These are phyloP conservation scores for Scheffersomyces lignosus DNA, from an alignment of 805 yeast species.

Conservation along the genomic window DNA sequence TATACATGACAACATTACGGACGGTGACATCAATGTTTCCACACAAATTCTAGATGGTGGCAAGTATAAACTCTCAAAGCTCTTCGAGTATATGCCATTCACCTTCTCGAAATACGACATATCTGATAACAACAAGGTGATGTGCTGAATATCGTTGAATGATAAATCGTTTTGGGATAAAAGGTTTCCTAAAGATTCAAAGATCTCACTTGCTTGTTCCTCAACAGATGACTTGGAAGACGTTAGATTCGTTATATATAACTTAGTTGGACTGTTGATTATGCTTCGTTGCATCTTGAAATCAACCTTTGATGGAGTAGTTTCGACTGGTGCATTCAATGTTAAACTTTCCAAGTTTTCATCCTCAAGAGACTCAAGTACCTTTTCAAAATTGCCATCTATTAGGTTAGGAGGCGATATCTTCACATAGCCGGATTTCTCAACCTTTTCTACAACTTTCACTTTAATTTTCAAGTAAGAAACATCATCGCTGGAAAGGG, in stretches of 20 bases:
- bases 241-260: constrained; percentile 31
- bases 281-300: background rate
- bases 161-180: constrained; percentile 30
- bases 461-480: constrained; percentile 62
- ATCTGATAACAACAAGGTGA: constrained; percentile 59
- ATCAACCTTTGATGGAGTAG: background rate
- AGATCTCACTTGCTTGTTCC: constrained; percentile 50
- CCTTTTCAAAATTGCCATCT: constrained; percentile 38
- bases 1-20: constrained; percentile 62
- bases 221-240: constrained; percentile 15
- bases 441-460: constrained; percentile 43
- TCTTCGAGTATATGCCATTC: constrained; percentile 58
- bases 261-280: constrained; percentile 14
- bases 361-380: constrained; percentile 18
- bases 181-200: constrained; percentile 39
- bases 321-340: background rate
- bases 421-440: constrained; percentile 11
- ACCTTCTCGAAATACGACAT: constrained; percentile 66
- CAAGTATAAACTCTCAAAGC: constrained; percentile 53
- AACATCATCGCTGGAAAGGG: constrained; percentile 66
- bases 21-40: constrained; percentile 50
- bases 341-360: background rate
- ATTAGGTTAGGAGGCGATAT: constrained; percentile 39
- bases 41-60: constrained; percentile 94
- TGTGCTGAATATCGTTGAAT: constrained; percentile 53